A percentile compares a stretch with the other conserved stretches of the same genome.
phyloP scores from a whole-genome alignment of 768 basidiomycete genomes.

The Suillus brevipes region DNA sequence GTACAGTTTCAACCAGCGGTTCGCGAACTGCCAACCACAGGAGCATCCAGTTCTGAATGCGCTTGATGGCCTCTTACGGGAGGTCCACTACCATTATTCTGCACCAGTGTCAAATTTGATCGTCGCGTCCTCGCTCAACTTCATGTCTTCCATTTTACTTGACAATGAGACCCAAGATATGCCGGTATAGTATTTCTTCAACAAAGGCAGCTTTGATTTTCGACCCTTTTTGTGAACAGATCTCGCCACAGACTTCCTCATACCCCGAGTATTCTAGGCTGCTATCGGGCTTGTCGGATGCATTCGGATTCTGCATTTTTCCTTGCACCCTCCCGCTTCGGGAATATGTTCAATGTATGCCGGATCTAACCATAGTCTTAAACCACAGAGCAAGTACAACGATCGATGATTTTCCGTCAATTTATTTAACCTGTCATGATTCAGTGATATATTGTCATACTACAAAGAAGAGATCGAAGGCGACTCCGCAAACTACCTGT shows the following conservation, averaged over 20 bases:
- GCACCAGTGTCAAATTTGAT: slow-evolving; percentile 36
- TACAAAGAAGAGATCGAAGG: slow-evolving; percentile 38
- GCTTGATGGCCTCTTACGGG: slow-evolving; percentile 34
- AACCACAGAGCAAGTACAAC: slow-evolving; percentile 37
- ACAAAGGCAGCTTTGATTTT: neutral
- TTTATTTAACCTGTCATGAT: neutral
- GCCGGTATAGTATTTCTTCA: slow-evolving; percentile 18
- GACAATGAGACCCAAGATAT: slow-evolving; percentile 34
- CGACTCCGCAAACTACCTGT: slow-evolving; percentile 35
- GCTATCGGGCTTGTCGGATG: slow-evolving; percentile 36
- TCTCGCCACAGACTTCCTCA: slow-evolving; percentile 22
- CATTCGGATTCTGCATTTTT: slow-evolving; percentile 39
- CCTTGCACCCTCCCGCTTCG: slow-evolving; percentile 31
- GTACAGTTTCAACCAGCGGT: slow-evolving; percentile 36
- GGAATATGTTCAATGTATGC: slow-evolving; percentile 39
- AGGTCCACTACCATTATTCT: slow-evolving; percentile 29
- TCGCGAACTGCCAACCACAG: slow-evolving; percentile 30
- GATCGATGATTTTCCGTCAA: neutral
- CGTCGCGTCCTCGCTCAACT: slow-evolving; percentile 36
- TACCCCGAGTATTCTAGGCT: slow-evolving; percentile 30
- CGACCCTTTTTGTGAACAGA: neutral
- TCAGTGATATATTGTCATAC: slow-evolving; percentile 32
- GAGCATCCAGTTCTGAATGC: slow-evolving; percentile 32
- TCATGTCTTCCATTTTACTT: slow-evolving; percentile 34
- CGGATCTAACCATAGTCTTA: slow-evolving; percentile 36